These are phyloP conservation scores for Zygnema cylindricum DNA, from an alignment of 139 green algal genomes.

Conservation along the genomic window DNA sequence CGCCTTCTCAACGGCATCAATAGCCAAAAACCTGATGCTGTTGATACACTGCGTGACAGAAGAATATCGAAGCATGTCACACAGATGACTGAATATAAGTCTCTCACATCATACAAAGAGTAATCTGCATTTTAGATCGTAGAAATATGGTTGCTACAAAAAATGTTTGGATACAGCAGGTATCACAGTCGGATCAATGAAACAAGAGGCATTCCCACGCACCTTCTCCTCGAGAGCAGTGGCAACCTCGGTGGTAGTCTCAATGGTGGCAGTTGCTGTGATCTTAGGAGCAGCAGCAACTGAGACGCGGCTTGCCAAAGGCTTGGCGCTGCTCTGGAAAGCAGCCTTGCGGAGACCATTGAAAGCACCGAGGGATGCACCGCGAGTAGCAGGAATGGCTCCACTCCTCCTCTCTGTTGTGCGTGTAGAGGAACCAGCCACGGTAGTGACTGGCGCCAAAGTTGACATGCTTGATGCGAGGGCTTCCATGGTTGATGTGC, in stretches of 20 bases:
- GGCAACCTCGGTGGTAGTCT: background rate
- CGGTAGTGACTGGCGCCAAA: background rate
- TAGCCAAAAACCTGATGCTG: slow-evolving; percentile 80
- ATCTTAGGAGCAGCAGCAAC: slow-evolving; percentile 16
- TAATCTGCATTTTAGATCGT: background rate
- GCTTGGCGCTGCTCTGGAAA: background rate
- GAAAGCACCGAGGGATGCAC: background rate
- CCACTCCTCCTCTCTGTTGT: background rate
- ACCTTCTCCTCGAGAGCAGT: slow-evolving; percentile 32
- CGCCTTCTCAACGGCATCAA: slow-evolving; percentile 74
- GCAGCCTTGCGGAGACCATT: background rate
- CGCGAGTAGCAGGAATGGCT: background rate
- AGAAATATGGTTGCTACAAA: background rate
- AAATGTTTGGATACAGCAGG: background rate
- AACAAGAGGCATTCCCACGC: background rate
- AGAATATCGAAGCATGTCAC: background rate
- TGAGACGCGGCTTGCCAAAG: background rate
- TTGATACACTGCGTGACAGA: slow-evolving; percentile 66
- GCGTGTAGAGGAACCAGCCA: too few relatives aligned
- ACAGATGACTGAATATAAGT: background rate
- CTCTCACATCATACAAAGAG: background rate
- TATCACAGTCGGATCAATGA: background rate
- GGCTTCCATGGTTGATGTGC: background rate
- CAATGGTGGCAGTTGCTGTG: slow-evolving; percentile 36
- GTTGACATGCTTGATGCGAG: background rate